Evolutionary conservation across 805 yeast genomes (phyloP).

Genomic region (Candida endomychidarum): DNA sequence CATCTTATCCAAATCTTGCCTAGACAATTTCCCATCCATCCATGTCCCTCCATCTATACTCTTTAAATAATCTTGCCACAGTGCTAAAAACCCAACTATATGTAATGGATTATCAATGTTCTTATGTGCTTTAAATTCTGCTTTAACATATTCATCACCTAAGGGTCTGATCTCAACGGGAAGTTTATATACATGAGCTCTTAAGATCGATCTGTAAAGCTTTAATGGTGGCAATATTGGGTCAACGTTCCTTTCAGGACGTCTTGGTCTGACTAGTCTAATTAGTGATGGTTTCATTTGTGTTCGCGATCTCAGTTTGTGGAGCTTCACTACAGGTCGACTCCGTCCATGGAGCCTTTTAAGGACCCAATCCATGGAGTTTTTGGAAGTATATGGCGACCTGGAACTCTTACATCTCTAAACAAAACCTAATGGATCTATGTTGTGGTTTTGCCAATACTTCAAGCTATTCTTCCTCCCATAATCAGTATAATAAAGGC

Average conservation of each 20-base stretch:
- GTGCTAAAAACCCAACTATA: slow-evolving; percentile 87
- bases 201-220: slow-evolving; percentile 73
- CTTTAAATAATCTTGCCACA: slow-evolving; percentile 87
- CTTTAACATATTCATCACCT: slow-evolving; percentile 87
- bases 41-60: slow-evolving; percentile 50
- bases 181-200: slow-evolving; percentile 70
- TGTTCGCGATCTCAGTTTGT: slow-evolving; percentile 1
- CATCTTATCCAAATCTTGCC: slow-evolving; percentile 73
- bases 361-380: too few relatives aligned
- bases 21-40: slow-evolving; percentile 50
- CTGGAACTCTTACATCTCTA: too few relatives aligned
- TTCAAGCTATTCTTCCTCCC: too few relatives aligned
- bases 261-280: slow-evolving; percentile 38
- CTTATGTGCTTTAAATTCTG: slow-evolving; percentile 86
- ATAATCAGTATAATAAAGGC: too few relatives aligned
- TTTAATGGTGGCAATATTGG: slow-evolving; percentile 78
- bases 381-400: too few relatives aligned
- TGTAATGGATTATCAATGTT: slow-evolving; percentile 85
- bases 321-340: too few relatives aligned
- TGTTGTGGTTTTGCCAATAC: too few relatives aligned
- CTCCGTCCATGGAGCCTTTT: neutral
- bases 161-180: slow-evolving; percentile 68
- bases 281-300: slow-evolving; percentile 39
- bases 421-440: too few relatives aligned
- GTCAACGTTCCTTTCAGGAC: slow-evolving; percentile 38